Conservation (phyloP, 2,329 filamentous ascomycete genomes). For the Talaromyces pinophilus region DNA sequence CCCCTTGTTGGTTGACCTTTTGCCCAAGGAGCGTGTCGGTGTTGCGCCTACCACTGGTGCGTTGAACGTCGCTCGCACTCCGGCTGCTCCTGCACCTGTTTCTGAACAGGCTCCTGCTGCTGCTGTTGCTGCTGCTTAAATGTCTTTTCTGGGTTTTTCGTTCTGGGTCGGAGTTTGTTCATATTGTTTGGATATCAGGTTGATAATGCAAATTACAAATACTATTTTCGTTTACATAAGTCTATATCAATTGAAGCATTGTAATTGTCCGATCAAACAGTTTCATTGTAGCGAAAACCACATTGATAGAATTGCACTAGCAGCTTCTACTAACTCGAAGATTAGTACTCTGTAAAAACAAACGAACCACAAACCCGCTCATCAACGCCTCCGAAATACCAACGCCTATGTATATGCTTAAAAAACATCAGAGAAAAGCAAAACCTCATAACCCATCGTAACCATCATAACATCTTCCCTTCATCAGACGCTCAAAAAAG, state of each 20-base stretch:
- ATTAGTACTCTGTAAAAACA: background rate
- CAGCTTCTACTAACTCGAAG: background rate
- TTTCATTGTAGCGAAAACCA: background rate
- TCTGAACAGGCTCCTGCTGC: conserved; percentile 22
- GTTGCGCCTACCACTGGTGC: conserved; percentile 69
- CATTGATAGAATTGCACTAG: background rate
- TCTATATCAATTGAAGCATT: too few relatives aligned
- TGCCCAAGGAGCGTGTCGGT: conserved; percentile 92
- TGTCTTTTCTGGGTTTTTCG: background rate
- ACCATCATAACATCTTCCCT: background rate
- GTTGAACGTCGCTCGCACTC: conserved; percentile 44
- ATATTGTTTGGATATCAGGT: background rate
- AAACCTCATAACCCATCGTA: background rate
- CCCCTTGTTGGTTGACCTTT: conserved; percentile 82
- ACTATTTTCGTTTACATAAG: background rate
- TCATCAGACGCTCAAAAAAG: background rate
- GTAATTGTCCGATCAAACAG: background rate
- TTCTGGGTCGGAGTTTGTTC: background rate
- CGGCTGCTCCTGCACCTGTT: conserved; percentile 33
- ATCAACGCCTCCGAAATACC: conserved; percentile 2
- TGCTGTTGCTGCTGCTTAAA: conserved; percentile 19
- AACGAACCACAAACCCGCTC: background rate
- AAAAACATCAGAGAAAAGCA: background rate
- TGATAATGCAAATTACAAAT: background rate
- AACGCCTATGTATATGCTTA: conserved; percentile 8